Evolutionary conservation across 208 protist genomes (phyloP).

Genomic region (Entamoeba moshkovskii): DNA sequence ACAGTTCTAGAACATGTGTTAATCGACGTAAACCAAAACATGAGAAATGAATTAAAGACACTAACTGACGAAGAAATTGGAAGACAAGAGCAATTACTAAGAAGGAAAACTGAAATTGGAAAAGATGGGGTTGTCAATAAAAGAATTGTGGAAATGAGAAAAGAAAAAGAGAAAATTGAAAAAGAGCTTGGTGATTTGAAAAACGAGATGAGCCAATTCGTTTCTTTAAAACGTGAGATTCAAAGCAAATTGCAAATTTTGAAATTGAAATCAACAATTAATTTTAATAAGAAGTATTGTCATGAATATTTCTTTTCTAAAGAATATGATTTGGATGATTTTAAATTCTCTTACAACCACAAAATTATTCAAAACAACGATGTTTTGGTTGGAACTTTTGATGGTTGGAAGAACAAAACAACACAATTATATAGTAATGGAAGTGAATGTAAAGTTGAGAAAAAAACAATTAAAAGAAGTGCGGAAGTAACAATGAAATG

Average conservation of each 20-base stretch:
- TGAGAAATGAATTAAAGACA: neutral
- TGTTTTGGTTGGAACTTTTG: neutral
- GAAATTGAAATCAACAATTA: no score
- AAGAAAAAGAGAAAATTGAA: no score
- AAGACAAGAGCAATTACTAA: neutral
- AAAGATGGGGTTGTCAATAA: neutral
- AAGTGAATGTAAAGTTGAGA: neutral
- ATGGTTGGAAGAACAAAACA: no score
- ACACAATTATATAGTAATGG: neutral
- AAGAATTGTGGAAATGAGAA: neutral
- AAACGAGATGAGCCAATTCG: no score
- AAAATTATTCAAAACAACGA: neutral
- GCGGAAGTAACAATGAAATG: neutral
- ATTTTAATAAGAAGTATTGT: neutral
- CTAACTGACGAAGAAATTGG: neutral
- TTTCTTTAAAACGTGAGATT: no score
- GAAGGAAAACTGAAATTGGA: neutral
- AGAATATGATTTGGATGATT: neutral
- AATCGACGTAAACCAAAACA: neutral
- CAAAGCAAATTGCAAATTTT: no score
- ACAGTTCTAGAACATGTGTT: no score
- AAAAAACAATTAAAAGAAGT: neutral
- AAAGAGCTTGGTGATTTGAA: no score
- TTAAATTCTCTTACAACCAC: neutral
- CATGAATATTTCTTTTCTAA: neutral